phyloP scores from a whole-genome alignment of 2,329 filamentous ascomycete genomes.

The Talaromyces sp. region DNA sequence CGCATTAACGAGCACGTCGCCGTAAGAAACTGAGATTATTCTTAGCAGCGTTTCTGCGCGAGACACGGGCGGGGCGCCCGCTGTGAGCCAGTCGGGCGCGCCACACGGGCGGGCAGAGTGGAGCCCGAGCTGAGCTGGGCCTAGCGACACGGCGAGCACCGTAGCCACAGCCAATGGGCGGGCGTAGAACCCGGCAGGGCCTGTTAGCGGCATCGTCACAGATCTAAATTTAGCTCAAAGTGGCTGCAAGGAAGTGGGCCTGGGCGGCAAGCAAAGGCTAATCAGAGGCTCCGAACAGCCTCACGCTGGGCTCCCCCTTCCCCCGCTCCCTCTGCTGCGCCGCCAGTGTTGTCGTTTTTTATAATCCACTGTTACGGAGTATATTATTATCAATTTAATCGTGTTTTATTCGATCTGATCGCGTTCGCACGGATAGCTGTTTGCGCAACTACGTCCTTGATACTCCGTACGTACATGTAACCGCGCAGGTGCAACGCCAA shows the following conservation, averaged over 20 bases:
- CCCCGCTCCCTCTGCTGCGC: not conserved
- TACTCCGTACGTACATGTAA: not conserved
- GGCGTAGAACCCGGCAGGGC: not conserved
- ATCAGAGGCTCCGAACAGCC: conserved; percentile 3
- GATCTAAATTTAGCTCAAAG: conserved; percentile 34
- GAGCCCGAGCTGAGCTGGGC: not conserved
- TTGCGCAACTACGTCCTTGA: too few relatives aligned
- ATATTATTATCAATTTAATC: not conserved
- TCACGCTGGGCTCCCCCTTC: not conserved
- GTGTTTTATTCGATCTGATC: too few relatives aligned
- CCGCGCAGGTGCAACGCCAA: not conserved
- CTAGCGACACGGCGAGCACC: not conserved
- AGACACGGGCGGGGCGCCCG: not conserved
- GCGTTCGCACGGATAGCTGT: too few relatives aligned
- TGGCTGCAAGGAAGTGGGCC: conserved; percentile 13
- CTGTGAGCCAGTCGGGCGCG: not conserved
- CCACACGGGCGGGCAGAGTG: conserved; percentile 6
- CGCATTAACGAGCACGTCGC: not conserved
- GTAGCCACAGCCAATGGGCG: conserved; percentile 1
- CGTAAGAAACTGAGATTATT: not conserved
- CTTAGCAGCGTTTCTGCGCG: not conserved
- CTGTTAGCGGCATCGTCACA: conserved; percentile 12
- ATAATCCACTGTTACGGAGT: too few relatives aligned
- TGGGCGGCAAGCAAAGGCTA: conserved; percentile 24
- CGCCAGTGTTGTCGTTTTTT: too few relatives aligned